Percentiles rank a stretch among this genome's conserved stretches.
phyloP scores from a whole-genome alignment of 345 rosid species.

The Anacardium occidentale region DNA sequence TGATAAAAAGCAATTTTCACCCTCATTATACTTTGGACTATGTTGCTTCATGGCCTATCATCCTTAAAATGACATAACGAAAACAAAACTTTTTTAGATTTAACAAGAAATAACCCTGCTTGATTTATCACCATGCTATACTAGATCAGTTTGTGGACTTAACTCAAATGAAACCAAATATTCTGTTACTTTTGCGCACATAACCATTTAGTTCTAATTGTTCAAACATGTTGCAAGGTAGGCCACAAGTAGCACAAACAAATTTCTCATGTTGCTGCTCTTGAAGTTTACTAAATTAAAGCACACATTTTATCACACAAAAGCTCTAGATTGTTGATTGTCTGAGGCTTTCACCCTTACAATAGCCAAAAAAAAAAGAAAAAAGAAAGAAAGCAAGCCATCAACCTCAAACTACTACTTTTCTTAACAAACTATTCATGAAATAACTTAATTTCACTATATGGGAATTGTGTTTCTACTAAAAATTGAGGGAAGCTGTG shows the following conservation, averaged over 20 bases:
- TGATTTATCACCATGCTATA: neutral
- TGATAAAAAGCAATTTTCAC: no score
- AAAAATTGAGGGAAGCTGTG: no score
- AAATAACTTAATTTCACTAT: neutral
- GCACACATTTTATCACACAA: neutral
- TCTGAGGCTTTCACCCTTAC: neutral
- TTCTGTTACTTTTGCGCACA: neutral
- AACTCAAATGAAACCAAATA: neutral
- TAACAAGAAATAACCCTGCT: neutral
- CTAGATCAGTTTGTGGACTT: neutral
- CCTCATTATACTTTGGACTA: neutral
- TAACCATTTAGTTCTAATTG: neutral
- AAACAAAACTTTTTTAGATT: no score
- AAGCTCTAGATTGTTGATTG: neutral
- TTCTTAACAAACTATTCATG: neutral
- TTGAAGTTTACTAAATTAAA: neutral
- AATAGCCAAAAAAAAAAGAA: neutral
- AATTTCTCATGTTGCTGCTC: neutral
- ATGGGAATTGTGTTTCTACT: neutral
- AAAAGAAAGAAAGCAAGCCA: neutral
- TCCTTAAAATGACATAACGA: neutral
- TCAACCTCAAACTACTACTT: neutral
- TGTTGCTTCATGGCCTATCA: neutral
- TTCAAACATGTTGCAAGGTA: neutral
- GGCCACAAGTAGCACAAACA: neutral